Evolutionary conservation across 2,329 filamentous ascomycete genomes (phyloP).

Genomic region (Diaporthe longicolla): DNA sequence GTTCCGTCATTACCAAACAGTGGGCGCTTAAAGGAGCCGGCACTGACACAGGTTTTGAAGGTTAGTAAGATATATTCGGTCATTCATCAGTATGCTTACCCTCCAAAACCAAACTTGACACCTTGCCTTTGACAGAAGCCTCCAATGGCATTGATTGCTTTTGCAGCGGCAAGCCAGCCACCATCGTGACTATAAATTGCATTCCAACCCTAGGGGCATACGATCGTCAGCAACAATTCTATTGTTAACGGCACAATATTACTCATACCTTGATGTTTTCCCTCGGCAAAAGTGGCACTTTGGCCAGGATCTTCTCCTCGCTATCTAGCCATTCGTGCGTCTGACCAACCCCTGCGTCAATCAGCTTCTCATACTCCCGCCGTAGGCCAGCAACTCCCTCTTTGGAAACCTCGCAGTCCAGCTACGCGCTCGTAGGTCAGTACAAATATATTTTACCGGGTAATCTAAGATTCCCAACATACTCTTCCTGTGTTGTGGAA

Average conservation of each 20-base stretch:
- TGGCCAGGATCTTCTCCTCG: conserved; percentile 59
- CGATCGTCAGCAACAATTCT: not conserved
- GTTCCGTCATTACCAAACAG: conserved; percentile 53
- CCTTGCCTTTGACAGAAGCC: conserved; percentile 54
- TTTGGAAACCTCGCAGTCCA: conserved; percentile 53
- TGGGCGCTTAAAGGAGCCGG: conserved; percentile 60
- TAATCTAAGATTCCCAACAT: conserved; percentile 11
- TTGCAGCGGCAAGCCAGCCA: conserved; percentile 62
- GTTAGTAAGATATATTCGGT: not conserved
- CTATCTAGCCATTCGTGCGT: conserved; percentile 59
- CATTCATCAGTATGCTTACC: conserved; percentile 44
- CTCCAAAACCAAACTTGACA: conserved; percentile 58
- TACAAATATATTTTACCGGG: not conserved
- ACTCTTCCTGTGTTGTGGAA: conserved; percentile 61
- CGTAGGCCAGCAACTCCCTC: conserved; percentile 52
- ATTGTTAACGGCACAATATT: fast-evolving
- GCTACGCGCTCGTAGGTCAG: conserved; percentile 19
- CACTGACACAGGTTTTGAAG: conserved; percentile 43
- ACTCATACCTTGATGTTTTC: conserved; percentile 55
- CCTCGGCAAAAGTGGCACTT: conserved; percentile 55
- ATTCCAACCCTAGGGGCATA: conserved; percentile 57
- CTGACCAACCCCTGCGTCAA: conserved; percentile 55
- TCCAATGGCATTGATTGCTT: conserved; percentile 62
- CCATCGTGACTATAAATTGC: conserved; percentile 59
- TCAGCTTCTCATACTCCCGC: conserved; percentile 54